Evolutionary conservation across 495 filamentous ascomycete species (phyloP).

Genomic region (Echria macrotheca): DNA sequence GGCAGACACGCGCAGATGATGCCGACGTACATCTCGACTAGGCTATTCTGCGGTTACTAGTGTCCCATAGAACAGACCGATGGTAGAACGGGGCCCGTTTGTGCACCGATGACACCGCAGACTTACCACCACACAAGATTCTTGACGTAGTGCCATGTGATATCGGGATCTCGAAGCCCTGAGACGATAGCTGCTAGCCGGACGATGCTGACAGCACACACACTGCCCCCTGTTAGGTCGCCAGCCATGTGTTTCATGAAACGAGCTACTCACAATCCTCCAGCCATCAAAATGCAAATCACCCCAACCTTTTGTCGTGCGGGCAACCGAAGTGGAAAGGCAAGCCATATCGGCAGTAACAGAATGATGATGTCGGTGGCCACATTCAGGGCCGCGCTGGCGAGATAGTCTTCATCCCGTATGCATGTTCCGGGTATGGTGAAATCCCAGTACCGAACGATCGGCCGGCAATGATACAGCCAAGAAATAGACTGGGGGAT

Average conservation of each 20-base stretch:
- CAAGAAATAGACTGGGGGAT: neutral
- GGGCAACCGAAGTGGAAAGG: neutral
- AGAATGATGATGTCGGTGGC: neutral
- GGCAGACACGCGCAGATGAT: conserved; percentile 22
- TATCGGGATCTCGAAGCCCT: conserved; percentile 11
- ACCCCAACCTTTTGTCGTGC: conserved; percentile 17
- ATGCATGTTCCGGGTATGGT: neutral
- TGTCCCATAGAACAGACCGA: too few relatives aligned
- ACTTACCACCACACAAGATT: conserved; percentile 29
- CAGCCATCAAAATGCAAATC: conserved; percentile 22
- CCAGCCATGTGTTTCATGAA: neutral
- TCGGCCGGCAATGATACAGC: neutral
- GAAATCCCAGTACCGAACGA: neutral
- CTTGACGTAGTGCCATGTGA: conserved; percentile 17
- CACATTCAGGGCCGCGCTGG: neutral
- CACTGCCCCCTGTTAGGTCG: conserved; percentile 7
- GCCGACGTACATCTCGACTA: conserved; percentile 21
- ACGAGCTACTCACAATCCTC: conserved; percentile 23
- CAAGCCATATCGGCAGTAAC: neutral
- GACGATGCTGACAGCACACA: conserved; percentile 20
- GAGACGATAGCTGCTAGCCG: neutral
- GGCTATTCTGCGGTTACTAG: too few relatives aligned
- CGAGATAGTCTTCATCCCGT: neutral
- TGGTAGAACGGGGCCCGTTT: too few relatives aligned
- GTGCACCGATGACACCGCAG: too few relatives aligned